Conservation (phyloP, 2,329 filamentous ascomycete species). For the Cladosporium phlei region DNA sequence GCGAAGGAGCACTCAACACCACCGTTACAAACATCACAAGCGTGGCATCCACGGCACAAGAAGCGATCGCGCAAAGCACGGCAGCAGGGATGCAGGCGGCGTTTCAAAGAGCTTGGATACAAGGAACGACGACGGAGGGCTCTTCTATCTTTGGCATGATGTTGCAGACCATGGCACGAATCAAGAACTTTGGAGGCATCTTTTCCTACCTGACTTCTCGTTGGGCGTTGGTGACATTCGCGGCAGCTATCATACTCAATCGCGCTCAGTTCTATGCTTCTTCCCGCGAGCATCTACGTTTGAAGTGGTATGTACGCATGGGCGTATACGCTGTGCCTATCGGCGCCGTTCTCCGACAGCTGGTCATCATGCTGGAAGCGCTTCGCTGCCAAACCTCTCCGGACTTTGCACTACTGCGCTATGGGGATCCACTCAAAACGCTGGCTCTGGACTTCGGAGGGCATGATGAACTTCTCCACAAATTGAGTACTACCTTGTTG, state of each 20-base stretch:
- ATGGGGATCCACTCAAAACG: constrained; percentile 40
- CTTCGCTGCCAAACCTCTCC: constrained; percentile 81
- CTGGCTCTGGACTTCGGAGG: constrained; percentile 47
- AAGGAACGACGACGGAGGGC: constrained; percentile 21
- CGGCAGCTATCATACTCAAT: constrained; percentile 81
- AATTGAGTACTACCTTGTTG: constrained; percentile 65
- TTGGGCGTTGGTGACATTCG: constrained; percentile 85
- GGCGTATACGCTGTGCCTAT: constrained; percentile 68
- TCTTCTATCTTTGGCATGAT: constrained; percentile 27
- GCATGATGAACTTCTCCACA: constrained; percentile 65
- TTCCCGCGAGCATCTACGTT: constrained; percentile 70
- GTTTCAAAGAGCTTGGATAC: constrained; percentile 23
- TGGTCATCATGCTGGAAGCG: constrained; percentile 67
- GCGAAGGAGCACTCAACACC: constrained; percentile 37
- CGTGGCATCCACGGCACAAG: constrained; percentile 18
- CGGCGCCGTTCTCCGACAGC: constrained; percentile 63
- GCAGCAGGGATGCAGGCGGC: constrained; percentile 30
- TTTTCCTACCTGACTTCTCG: constrained; percentile 87
- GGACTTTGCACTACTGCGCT: constrained; percentile 42
- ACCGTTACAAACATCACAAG: constrained; percentile 36
- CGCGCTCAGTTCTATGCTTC: constrained; percentile 91
- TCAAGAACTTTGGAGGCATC: constrained; percentile 70
- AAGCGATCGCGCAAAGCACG: constrained; percentile 40
- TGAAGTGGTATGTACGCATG: constrained; percentile 69
- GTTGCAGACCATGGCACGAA: constrained; percentile 22